A percentile compares a stretch with the other conserved stretches of the same genome.
Conservation (phyloP, 2,329 filamentous ascomycete species). For the Botryotinia convoluta region DNA sequence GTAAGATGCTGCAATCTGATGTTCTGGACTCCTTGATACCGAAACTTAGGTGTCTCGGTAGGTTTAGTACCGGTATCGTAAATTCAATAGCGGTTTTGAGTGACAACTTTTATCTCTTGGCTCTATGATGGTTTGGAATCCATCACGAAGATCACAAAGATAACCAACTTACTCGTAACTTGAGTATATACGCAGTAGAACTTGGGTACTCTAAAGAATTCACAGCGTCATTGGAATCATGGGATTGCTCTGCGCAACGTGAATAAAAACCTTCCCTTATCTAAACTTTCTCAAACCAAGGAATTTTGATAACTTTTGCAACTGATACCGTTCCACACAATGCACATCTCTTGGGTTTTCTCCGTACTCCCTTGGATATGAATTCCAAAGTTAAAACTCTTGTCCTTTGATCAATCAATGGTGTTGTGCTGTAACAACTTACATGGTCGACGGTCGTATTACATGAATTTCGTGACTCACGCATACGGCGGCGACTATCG, state of each 20-base stretch:
- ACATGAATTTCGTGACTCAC: conserved; percentile 1
- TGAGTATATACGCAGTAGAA: neutral
- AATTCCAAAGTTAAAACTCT: neutral
- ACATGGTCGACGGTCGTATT: neutral
- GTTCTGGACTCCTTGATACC: neutral
- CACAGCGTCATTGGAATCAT: neutral
- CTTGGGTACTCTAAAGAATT: neutral
- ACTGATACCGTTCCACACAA: neutral
- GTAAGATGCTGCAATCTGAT: neutral
- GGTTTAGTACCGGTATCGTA: neutral
- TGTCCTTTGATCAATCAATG: neutral
- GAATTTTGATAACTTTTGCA: neutral
- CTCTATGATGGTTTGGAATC: neutral
- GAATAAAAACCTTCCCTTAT: neutral
- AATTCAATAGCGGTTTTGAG: neutral
- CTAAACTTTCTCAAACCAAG: neutral
- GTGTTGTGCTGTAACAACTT: neutral
- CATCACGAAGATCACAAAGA: neutral
- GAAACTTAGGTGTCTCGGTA: neutral
- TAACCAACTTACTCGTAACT: neutral
- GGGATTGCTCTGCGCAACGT: neutral
- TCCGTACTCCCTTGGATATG: neutral
- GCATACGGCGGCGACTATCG: conserved; percentile 16
- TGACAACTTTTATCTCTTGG: neutral
- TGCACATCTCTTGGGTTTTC: neutral